A percentile compares a stretch with the other conserved stretches of the same genome.
Conservation (phyloP, 352 stramenopile genomes). For the Peronosclerospora sorghi region DNA sequence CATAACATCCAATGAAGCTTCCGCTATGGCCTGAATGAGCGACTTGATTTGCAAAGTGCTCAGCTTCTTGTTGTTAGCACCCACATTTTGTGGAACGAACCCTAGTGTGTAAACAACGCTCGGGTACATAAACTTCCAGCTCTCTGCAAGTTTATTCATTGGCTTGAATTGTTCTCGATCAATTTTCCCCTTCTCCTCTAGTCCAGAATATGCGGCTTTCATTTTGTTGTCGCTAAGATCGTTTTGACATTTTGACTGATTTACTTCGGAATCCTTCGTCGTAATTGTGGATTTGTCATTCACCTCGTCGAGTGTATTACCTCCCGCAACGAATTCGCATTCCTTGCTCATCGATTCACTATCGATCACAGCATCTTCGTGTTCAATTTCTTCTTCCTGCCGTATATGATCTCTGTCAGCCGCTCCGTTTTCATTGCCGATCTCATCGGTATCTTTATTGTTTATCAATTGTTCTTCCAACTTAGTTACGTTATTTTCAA, state of each 20-base stretch:
- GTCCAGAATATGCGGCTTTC: background rate
- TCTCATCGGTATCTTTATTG: constrained; percentile 12
- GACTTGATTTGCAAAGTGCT: constrained; percentile 80
- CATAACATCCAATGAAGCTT: constrained; percentile 57
- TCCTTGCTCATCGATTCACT: background rate
- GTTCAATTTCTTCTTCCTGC: constrained; percentile 3
- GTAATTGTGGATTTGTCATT: background rate
- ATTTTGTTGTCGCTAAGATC: background rate
- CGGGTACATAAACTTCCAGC: constrained; percentile 63
- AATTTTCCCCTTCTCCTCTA: constrained; percentile 1
- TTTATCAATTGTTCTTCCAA: background rate
- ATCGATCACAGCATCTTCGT: constrained; percentile 3
- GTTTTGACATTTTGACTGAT: background rate
- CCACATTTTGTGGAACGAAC: constrained; percentile 38
- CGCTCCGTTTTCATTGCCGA: constrained; percentile 2
- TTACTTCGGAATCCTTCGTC: no score
- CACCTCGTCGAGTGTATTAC: background rate
- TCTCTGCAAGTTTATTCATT: constrained; percentile 6
- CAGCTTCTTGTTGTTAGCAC: constrained; percentile 42
- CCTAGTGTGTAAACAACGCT: constrained; percentile 56
- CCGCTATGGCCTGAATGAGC: constrained; percentile 67
- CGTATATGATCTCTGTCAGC: constrained; percentile 3
- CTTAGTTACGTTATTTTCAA: background rate
- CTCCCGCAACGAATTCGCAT: background rate
- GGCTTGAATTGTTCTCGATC: constrained; percentile 3